These are phyloP conservation scores for Ceratobasidium sp. DNA, from an alignment of 1,284 basidiomycete genomes.

Conservation along the genomic window DNA sequence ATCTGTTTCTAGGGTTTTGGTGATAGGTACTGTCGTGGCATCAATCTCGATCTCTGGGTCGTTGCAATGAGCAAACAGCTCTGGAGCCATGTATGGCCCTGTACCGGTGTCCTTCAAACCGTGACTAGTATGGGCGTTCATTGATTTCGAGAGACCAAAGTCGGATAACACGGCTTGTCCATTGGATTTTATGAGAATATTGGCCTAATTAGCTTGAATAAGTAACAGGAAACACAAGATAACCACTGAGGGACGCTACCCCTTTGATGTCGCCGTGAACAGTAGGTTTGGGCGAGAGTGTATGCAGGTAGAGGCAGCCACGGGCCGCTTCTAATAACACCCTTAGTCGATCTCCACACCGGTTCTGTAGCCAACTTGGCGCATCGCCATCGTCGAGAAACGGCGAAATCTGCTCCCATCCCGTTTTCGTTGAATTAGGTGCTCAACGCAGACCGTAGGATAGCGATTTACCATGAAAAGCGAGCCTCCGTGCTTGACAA, in stretches of 20 bases:
- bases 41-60: conserved; percentile 22
- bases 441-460: background rate
- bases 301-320: conserved; percentile 27
- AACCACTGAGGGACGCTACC: background rate
- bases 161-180: conserved; percentile 37
- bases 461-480: conserved; percentile 14
- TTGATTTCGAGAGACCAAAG: conserved; percentile 43
- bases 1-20: conserved; percentile 31
- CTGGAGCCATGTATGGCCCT: conserved; percentile 24
- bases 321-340: conserved; percentile 18
- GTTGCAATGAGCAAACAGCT: conserved; percentile 33
- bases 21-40: conserved; percentile 7
- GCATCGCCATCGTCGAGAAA: conserved; percentile 32
- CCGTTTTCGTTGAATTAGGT: background rate
- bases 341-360: conserved; percentile 9
- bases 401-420: conserved; percentile 13
- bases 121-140: conserved; percentile 37
- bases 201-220: conserved; percentile 13
- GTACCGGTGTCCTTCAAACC: conserved; percentile 33
- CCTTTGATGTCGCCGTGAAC: conserved; percentile 32
- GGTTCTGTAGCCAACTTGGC: conserved; percentile 13
- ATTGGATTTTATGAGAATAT: conserved; percentile 35
- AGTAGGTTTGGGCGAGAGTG: conserved; percentile 21
- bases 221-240: background rate
- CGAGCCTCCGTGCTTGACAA: conserved; percentile 14